Evolutionary conservation across 2,329 filamentous ascomycete species (phyloP), one percentile per base, ranked within the genome.

Genomic region (Orbilia quercus): DNA sequence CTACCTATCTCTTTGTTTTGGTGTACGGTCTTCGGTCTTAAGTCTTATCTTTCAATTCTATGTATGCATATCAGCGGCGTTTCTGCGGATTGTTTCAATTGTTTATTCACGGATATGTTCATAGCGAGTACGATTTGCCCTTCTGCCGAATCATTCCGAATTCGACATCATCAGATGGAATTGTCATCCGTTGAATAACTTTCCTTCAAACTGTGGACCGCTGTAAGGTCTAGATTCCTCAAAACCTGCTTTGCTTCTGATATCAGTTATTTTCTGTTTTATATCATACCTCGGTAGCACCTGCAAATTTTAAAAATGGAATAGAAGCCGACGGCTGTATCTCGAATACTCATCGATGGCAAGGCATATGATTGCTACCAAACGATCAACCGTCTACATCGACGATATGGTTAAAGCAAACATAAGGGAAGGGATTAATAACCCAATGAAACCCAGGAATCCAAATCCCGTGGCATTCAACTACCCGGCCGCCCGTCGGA

Each of bases 41-140:
- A 31, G 12, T 22, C 1, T 16, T 57, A n/a, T 31, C 12, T 50
- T 28, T 20, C n/a, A 38, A 40, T 2, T 54, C 18, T 55, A 25
- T 20, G 42, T 40, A 62, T 69, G 42, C 48, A 62, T 69, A 42
- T 28, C 22, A 16, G 38, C 34, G 48, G 63, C 44, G 57, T 59
- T 51, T 50, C 42, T 23, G 18, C 31, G 64, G 64, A 60, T 38
- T 60, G 38, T 18, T 18, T 40, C 20, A 55, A 6, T 25, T n/a
- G 44, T 36, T 18, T 50, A 42, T 47, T 44, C 48, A 16, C 31
- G 11, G 40, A 31, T 31, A 9, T 31, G 9, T 31, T 9, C 28
- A 9, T 31, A 42, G 28, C 14, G 16, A 38, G 40, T 47, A 7
- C 22, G 4, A 42, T 58, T 51, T 50, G 25, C 36, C 25, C 50